Conservation (phyloP, 495 filamentous ascomycete species). For the Aspergillus steynii region DNA sequence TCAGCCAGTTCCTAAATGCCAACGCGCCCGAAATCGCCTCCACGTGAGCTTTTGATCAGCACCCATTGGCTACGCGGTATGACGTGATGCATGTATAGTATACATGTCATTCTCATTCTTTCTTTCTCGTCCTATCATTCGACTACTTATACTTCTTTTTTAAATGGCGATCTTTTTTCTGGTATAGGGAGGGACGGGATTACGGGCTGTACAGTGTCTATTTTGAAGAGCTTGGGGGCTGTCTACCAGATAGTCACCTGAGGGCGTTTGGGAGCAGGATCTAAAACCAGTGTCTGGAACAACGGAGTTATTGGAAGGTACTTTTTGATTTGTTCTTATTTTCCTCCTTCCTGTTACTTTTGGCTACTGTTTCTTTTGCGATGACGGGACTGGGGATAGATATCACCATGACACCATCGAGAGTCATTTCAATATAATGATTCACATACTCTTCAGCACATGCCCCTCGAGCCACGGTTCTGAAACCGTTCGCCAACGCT, state of each 20-base stretch:
- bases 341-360: neutral
- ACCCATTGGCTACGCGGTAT: slow-evolving; percentile 20
- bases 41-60: slow-evolving; percentile 20
- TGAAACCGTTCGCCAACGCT: no score
- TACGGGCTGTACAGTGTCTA: slow-evolving; percentile 7
- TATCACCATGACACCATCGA: neutral
- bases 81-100: slow-evolving; percentile 43
- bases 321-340: neutral
- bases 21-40: slow-evolving; percentile 47
- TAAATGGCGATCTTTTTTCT: neutral
- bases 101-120: slow-evolving; percentile 24
- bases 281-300: neutral
- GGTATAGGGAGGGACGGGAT: neutral
- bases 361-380: neutral
- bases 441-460: neutral
- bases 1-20: slow-evolving; percentile 46
- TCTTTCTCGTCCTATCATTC: slow-evolving; percentile 7
- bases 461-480: neutral
- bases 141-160: slow-evolving; percentile 11
- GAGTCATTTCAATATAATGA: neutral
- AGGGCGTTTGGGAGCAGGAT: neutral
- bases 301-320: neutral
- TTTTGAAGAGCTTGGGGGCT: neutral
- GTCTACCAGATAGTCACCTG: neutral
- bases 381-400: neutral